Percentiles rank a stretch among this genome's conserved stretches.
These are phyloP conservation scores for Candida mattraensis DNA, from an alignment of 805 yeast genomes.

Conservation along the genomic window DNA sequence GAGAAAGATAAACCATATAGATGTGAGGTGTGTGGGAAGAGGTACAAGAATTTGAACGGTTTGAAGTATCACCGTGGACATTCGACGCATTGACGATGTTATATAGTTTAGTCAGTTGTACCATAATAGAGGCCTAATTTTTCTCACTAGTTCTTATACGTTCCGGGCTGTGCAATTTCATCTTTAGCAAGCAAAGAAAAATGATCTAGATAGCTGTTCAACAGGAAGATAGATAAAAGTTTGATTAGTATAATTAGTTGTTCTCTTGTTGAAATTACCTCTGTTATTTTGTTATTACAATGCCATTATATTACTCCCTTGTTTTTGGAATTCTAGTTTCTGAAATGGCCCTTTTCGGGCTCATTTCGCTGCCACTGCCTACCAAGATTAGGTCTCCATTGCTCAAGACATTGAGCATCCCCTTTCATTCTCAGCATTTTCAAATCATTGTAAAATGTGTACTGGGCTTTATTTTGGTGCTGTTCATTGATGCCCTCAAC, in stretches of 20 bases:
- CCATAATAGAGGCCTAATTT: slow-evolving; percentile 4
- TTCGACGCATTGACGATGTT: slow-evolving; percentile 82
- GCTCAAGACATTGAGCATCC: slow-evolving; percentile 59
- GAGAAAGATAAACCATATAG: slow-evolving; percentile 98
- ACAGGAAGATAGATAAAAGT: too few species aligned
- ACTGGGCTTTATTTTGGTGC: slow-evolving; percentile 75
- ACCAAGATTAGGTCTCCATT: slow-evolving; percentile 67
- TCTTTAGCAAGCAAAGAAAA: too few species aligned
- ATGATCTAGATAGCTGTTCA: too few species aligned
- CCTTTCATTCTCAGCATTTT: slow-evolving; percentile 69
- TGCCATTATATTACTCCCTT: slow-evolving; percentile 34
- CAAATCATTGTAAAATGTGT: slow-evolving; percentile 79
- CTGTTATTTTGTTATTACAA: slow-evolving; percentile 9
- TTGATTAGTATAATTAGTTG: too few species aligned
- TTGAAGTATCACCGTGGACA: slow-evolving; percentile 97
- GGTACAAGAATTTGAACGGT: slow-evolving; percentile 95
- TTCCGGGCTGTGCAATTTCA: too few species aligned
- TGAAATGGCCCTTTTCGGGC: slow-evolving; percentile 77
- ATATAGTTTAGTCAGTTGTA: slow-evolving; percentile 9
- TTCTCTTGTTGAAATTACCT: not conserved
- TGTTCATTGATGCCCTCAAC: slow-evolving; percentile 87
- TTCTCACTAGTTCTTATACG: too few species aligned
- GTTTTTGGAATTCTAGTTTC: slow-evolving; percentile 71
- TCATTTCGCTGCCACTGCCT: slow-evolving; percentile 86
- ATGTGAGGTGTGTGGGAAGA: slow-evolving; percentile 97